These are phyloP conservation scores for Talaromyces nanjingensis DNA, from an alignment of 495 filamentous ascomycete genomes.

Conservation along the genomic window DNA sequence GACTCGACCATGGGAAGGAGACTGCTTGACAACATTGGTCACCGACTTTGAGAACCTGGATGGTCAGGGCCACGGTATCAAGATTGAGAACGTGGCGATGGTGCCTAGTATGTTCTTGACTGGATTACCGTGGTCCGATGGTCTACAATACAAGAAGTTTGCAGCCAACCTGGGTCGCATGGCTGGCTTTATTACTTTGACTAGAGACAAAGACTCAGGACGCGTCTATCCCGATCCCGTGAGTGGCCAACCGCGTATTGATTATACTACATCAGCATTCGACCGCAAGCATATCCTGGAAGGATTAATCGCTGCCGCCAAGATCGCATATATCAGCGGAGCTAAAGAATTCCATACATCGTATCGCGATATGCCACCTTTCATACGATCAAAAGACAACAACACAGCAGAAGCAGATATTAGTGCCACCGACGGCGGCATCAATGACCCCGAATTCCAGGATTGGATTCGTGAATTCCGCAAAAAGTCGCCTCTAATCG, in stretches of 20 bases:
- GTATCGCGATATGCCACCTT: conserved; percentile 54
- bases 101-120: conserved; percentile 50
- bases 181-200: conserved; percentile 60
- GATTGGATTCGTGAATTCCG: conserved; percentile 61
- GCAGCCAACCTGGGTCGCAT: conserved; percentile 55
- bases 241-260: conserved; percentile 54
- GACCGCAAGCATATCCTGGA: conserved; percentile 64
- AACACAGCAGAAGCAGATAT: conserved; percentile 10
- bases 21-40: conserved; percentile 68
- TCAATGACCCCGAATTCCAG: conserved; percentile 60
- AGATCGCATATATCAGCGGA: conserved; percentile 69
- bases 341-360: conserved; percentile 68
- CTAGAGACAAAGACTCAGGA: conserved; percentile 66
- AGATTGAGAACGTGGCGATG: conserved; percentile 69
- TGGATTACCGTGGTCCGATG: conserved; percentile 55
- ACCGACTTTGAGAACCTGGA: conserved; percentile 79
- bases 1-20: conserved; percentile 70
- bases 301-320: conserved; percentile 63
- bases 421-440: conserved; percentile 37
- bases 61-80: conserved; percentile 72
- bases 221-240: conserved; percentile 67
- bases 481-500: conserved; percentile 41
- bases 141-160: conserved; percentile 60
- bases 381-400: conserved; percentile 44
- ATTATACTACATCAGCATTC: conserved; percentile 61